Evolutionary conservation across 2,329 filamentous ascomycete species (phyloP).

Genomic region (Drechslerella dactyloides): DNA sequence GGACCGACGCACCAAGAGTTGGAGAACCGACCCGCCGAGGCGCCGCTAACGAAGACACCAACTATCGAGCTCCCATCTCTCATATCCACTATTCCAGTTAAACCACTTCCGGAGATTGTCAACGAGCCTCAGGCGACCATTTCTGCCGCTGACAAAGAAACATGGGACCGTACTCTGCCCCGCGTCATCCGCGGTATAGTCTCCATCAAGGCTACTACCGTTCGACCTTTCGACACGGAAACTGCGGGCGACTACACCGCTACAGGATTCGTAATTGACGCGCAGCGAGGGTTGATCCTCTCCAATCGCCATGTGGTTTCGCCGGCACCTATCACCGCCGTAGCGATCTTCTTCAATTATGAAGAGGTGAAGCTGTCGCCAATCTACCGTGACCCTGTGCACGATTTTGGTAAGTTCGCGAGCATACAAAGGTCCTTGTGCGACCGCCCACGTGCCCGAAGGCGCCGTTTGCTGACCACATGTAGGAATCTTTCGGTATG

Average conservation of each 20-base stretch:
- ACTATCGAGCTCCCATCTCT: constrained; percentile 40
- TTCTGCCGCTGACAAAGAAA: constrained; percentile 54
- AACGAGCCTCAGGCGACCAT: constrained; percentile 48
- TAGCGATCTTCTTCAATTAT: constrained; percentile 55
- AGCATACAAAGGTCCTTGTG: not conserved
- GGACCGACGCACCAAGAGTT: constrained; percentile 39
- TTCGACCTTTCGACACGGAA: constrained; percentile 55
- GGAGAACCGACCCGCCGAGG: constrained; percentile 32
- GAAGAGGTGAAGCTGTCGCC: constrained; percentile 55
- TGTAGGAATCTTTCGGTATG: constrained; percentile 53
- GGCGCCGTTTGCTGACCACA: not conserved
- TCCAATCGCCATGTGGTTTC: constrained; percentile 56
- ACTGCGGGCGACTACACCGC: constrained; percentile 55
- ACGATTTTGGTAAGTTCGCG: constrained; percentile 53
- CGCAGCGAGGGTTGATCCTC: constrained; percentile 54
- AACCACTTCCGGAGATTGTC: constrained; percentile 44
- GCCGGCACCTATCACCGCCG: constrained; percentile 55
- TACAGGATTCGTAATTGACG: constrained; percentile 55
- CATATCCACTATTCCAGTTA: constrained; percentile 48
- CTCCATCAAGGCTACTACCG: constrained; percentile 55
- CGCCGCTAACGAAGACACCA: constrained; percentile 45
- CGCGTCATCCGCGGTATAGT: constrained; percentile 55
- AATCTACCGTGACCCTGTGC: constrained; percentile 55
- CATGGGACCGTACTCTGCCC: constrained; percentile 55
- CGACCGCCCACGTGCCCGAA: not conserved